These are phyloP conservation scores for Sphaerobolus stellatus DNA, from an alignment of 1,284 basidiomycete species.

Conservation along the genomic window DNA sequence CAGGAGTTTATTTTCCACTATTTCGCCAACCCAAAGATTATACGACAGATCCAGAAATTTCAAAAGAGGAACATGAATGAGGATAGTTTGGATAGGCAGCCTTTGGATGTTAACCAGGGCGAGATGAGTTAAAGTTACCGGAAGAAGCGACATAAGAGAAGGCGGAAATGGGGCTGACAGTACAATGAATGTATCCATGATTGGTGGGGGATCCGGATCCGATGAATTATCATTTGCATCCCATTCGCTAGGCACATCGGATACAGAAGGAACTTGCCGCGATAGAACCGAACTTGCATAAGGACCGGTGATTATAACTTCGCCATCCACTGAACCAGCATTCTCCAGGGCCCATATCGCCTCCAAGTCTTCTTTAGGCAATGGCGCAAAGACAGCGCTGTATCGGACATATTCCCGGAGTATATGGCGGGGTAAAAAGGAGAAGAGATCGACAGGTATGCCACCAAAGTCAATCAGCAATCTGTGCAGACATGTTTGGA, in stretches of 20 bases:
- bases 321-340: conserved; percentile 2
- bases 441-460: conserved; percentile 2
- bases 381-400: background rate
- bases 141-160: background rate
- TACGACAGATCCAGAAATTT: conserved; percentile 9
- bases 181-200: conserved; percentile 10
- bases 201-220: background rate
- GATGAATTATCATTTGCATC: background rate
- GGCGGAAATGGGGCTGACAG: conserved; percentile 2
- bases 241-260: conserved; percentile 1
- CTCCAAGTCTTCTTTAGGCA: conserved; percentile 5
- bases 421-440: conserved; percentile 7
- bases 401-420: conserved; percentile 13
- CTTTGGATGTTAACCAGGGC: conserved; percentile 3
- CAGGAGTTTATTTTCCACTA: background rate
- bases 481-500: background rate
- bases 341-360: conserved; percentile 6
- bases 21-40: conserved; percentile 8
- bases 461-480: conserved; percentile 6
- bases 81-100: conserved; percentile 2
- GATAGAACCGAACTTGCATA: background rate
- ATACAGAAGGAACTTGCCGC: background rate
- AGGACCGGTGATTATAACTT: conserved; percentile 3
- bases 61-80: background rate
- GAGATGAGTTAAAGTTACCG: conserved; percentile 8